These are phyloP conservation scores for Globisporangium uncinulatum DNA, from an alignment of 352 stramenopile species.

Conservation along the genomic window DNA sequence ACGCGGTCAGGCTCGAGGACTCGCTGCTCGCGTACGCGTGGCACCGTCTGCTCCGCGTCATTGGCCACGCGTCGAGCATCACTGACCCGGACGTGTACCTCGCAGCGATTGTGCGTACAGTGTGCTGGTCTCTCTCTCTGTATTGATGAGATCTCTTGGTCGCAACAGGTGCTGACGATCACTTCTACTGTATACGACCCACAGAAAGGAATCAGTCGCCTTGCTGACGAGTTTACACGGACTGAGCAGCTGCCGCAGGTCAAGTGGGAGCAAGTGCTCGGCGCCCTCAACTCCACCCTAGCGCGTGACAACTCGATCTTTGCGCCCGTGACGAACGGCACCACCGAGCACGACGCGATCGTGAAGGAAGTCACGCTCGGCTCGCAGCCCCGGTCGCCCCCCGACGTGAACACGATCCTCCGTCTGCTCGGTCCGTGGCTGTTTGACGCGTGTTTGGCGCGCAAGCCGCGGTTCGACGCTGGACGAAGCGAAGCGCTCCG, in stretches of 20 bases:
- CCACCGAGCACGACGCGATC: conserved; percentile 16
- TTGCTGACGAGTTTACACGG: conserved; percentile 70
- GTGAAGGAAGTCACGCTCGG: conserved; percentile 19
- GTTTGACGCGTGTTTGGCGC: conserved; percentile 79
- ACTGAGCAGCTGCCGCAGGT: conserved; percentile 63
- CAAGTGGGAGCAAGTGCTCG: conserved; percentile 70
- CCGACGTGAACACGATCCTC: conserved; percentile 82
- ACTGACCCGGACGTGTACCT: conserved; percentile 82
- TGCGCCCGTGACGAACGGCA: conserved; percentile 33
- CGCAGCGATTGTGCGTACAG: conserved; percentile 45
- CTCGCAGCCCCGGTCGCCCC: conserved; percentile 48
- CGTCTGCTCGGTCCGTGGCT: conserved; percentile 77
- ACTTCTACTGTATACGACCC: background rate
- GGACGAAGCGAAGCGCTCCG: conserved; percentile 70
- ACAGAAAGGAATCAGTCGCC: conserved; percentile 73
- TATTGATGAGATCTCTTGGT: background rate
- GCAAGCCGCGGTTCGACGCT: conserved; percentile 59
- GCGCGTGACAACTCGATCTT: conserved; percentile 41
- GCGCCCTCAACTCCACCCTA: conserved; percentile 47
- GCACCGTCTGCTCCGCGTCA: conserved; percentile 78
- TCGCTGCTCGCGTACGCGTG: conserved; percentile 76
- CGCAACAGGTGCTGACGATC: background rate
- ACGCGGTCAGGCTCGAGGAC: conserved; percentile 36
- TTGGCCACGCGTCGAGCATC: conserved; percentile 78
- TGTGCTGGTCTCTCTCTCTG: background rate